These are phyloP conservation scores for Salvia sclarea DNA, from an alignment of 305 asterid species.

Conservation along the genomic window DNA sequence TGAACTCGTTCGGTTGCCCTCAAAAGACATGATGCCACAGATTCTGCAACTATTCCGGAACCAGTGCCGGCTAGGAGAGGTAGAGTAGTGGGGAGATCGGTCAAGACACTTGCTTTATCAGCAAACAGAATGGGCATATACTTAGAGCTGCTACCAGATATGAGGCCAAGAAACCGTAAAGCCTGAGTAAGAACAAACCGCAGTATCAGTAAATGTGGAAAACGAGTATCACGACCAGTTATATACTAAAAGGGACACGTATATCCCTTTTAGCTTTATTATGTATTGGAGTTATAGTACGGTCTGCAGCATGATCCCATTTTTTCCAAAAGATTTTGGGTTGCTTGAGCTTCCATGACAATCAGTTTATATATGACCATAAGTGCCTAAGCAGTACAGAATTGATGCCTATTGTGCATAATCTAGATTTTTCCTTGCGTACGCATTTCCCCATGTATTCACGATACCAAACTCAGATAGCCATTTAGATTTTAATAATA, in stretches of 20 bases:
- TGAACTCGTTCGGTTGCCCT: conserved; percentile 57
- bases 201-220: background rate
- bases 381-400: background rate
- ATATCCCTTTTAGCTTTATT: background rate
- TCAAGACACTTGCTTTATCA: conserved; percentile 58
- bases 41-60: conserved; percentile 61
- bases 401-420: background rate
- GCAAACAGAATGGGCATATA: conserved; percentile 72
- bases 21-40: conserved; percentile 56
- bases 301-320: background rate
- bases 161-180: conserved; percentile 69
- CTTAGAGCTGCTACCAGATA: conserved; percentile 78
- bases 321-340: background rate
- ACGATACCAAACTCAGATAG: background rate
- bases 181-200: conserved; percentile 50
- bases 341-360: background rate
- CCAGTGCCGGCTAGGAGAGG: conserved; percentile 52
- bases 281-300: background rate
- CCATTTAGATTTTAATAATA: background rate
- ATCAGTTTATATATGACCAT: background rate
- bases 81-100: conserved; percentile 76
- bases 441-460: background rate
- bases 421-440: background rate
- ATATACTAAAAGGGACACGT: background rate
- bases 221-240: background rate